These are phyloP conservation scores for Venturia asperata DNA, from an alignment of 2,329 filamentous ascomycete species.

Conservation along the genomic window DNA sequence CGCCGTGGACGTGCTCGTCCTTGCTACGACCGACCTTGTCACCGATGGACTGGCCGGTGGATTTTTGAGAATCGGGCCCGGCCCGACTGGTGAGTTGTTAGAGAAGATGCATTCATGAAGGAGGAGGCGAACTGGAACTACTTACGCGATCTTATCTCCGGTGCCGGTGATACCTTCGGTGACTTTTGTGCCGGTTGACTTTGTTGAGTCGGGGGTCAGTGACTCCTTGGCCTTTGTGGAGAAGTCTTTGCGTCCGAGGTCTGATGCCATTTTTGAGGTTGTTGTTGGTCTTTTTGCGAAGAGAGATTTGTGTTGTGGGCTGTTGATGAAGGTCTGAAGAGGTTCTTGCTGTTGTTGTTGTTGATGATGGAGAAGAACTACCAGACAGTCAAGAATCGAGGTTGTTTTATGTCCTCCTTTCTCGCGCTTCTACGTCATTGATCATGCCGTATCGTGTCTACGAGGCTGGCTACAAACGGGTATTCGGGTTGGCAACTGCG, in stretches of 20 bases:
- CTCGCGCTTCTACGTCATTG: not conserved
- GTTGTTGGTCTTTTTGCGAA: not conserved
- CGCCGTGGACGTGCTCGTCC: conserved; percentile 33
- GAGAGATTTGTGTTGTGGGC: not conserved
- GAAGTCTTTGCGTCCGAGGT: conserved; percentile 56
- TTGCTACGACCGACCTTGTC: conserved; percentile 37
- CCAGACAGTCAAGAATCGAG: not conserved
- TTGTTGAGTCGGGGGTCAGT: conserved; percentile 51
- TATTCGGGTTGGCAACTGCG: not conserved
- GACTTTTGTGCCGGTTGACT: conserved; percentile 54
- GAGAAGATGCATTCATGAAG: conserved; percentile 13
- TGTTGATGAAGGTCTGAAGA: not conserved
- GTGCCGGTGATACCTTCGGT: conserved; percentile 51
- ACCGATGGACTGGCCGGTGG: conserved; percentile 42
- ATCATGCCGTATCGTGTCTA: not conserved
- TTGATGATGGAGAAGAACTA: too few species aligned
- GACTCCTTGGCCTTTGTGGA: conserved; percentile 50
- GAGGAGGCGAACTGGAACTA: conserved; percentile 22
- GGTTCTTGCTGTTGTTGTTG: not conserved
- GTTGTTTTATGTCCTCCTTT: not conserved
- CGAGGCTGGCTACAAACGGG: not conserved
- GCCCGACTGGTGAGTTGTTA: conserved; percentile 34
- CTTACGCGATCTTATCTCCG: conserved; percentile 49
- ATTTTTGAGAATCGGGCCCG: conserved; percentile 50
- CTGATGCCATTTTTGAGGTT: conserved; percentile 45